Conservation (phyloP, 495 filamentous ascomycete species). For the Cercophora sp. region DNA sequence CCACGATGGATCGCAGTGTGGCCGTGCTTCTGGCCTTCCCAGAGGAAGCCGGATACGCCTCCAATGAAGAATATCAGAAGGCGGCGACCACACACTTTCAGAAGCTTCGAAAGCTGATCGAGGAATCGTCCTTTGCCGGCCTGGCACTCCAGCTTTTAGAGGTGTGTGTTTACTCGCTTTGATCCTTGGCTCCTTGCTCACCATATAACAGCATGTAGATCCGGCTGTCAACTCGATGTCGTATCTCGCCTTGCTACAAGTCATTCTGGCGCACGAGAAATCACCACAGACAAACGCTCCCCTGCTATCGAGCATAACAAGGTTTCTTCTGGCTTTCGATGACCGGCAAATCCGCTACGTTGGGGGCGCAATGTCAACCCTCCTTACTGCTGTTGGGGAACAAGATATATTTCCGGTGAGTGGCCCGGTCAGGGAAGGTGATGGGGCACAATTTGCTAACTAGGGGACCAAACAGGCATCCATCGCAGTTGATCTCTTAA, state of each 20-base stretch:
- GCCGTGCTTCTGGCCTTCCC: constrained; percentile 40
- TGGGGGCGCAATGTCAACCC: constrained; percentile 23
- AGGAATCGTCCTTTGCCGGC: constrained; percentile 17
- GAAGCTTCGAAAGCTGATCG: constrained; percentile 30
- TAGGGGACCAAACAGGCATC: constrained; percentile 51
- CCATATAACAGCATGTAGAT: constrained; percentile 29
- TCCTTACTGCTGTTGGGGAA: constrained; percentile 27
- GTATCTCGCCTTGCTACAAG: constrained; percentile 37
- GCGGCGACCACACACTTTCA: constrained; percentile 26
- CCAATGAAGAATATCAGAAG: constrained; percentile 27
- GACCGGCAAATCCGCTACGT: constrained; percentile 43
- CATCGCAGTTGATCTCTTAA: constrained; percentile 56
- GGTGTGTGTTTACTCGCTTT: too few relatives aligned
- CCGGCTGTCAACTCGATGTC: constrained; percentile 41
- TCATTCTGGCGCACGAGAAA: constrained; percentile 19
- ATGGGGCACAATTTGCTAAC: constrained; percentile 3
- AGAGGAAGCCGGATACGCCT: constrained; percentile 18
- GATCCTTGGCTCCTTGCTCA: too few relatives aligned
- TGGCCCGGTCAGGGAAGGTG: background rate
- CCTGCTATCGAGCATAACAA: constrained; percentile 32
- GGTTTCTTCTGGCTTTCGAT: constrained; percentile 44
- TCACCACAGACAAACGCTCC: constrained; percentile 15
- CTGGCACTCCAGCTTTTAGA: constrained; percentile 30
- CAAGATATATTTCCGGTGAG: constrained; percentile 36
- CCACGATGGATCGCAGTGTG: constrained; percentile 35